Percentiles rank a stretch among this genome's conserved stretches.
phyloP scores from a whole-genome alignment of 1,284 basidiomycete genomes.

The Ganoderma multipileum region DNA sequence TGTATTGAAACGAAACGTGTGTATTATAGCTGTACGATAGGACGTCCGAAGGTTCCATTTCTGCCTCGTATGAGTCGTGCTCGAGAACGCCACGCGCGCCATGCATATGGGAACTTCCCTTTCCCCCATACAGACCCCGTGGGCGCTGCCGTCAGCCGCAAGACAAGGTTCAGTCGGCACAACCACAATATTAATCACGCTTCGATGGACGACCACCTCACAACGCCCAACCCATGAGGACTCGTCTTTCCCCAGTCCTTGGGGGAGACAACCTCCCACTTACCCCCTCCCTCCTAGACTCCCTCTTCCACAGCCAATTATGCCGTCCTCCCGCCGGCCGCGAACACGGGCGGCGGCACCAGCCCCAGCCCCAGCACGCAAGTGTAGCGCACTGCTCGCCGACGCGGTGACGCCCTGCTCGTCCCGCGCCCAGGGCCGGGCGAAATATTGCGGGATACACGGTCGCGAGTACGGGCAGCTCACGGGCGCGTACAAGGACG shows the following conservation, averaged over 20 bases:
- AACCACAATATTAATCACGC: neutral
- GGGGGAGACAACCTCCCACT: neutral
- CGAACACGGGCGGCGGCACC: neutral
- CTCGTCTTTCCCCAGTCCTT: neutral
- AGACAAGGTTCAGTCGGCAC: neutral
- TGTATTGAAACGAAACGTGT: neutral
- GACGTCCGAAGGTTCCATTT: neutral
- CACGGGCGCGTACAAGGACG: constrained; percentile 13
- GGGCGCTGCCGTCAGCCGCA: neutral
- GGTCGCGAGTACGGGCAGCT: constrained; percentile 14
- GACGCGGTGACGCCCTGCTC: constrained; percentile 15
- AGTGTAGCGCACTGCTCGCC: constrained; percentile 14
- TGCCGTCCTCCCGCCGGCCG: neutral
- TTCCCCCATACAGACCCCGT: neutral
- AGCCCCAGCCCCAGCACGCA: neutral
- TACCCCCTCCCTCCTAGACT: neutral
- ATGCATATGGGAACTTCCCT: neutral
- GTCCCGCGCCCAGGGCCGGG: neutral
- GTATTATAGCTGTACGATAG: constrained; percentile 2
- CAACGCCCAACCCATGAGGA: neutral
- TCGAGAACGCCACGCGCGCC: neutral
- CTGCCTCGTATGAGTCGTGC: neutral
- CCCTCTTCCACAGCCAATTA: neutral
- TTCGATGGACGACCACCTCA: neutral
- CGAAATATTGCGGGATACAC: constrained; percentile 6